Conservation (phyloP, 2,329 filamentous ascomycete genomes). For the Beauveria brongniartii region DNA sequence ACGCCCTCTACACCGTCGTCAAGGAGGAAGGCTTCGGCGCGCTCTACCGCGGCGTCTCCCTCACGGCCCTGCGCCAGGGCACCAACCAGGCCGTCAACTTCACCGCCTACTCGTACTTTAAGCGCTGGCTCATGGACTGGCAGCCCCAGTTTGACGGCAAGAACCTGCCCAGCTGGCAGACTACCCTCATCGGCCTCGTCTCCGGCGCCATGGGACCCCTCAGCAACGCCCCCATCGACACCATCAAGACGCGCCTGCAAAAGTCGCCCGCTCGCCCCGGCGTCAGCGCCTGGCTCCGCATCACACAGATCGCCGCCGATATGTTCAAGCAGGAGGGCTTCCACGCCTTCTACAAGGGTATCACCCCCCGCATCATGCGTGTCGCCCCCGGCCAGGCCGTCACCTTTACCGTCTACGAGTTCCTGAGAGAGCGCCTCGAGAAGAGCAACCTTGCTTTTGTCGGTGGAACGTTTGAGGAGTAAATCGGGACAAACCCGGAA, state of each 20-base stretch:
- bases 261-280: slow-evolving; percentile 78
- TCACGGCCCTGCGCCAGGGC: slow-evolving; percentile 90
- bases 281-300: slow-evolving; percentile 71
- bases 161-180: slow-evolving; percentile 80
- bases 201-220: slow-evolving; percentile 92
- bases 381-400: slow-evolving; percentile 90
- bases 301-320: slow-evolving; percentile 67
- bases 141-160: slow-evolving; percentile 60
- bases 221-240: slow-evolving; percentile 96
- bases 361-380: slow-evolving; percentile 94
- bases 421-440: slow-evolving; percentile 64
- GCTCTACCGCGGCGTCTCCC: slow-evolving; percentile 84
- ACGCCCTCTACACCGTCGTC: slow-evolving; percentile 76
- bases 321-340: slow-evolving; percentile 94
- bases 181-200: slow-evolving; percentile 81
- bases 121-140: slow-evolving; percentile 62
- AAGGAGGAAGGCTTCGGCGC: slow-evolving; percentile 83
- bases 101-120: slow-evolving; percentile 93
- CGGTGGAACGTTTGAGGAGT: slow-evolving; percentile 62
- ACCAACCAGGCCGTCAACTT: slow-evolving; percentile 99
- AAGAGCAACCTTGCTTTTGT: slow-evolving; percentile 51
- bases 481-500: slow-evolving; percentile 14
- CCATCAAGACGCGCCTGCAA: slow-evolving; percentile 95
- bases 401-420: slow-evolving; percentile 72
- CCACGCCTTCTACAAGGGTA: slow-evolving; percentile 97